These are phyloP conservation scores for Candida sp. DNA, from an alignment of 1,139 yeast genomes.

Conservation along the genomic window DNA sequence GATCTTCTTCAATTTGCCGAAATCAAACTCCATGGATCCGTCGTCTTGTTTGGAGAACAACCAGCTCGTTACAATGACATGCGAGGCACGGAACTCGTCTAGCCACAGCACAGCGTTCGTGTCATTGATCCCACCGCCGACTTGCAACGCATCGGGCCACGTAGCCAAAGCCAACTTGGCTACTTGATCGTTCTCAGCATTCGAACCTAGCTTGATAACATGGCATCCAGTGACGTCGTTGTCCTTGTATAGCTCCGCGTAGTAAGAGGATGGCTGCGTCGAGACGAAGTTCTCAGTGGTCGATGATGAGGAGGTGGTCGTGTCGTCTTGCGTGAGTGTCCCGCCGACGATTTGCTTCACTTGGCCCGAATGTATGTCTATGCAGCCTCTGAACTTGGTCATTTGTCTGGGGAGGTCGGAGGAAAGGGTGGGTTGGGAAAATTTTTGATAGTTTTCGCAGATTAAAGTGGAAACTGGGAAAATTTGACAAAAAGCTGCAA, in stretches of 20 bases:
- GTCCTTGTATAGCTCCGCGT: conserved; percentile 69
- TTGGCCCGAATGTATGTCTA: conserved; percentile 92
- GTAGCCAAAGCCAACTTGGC: conserved; percentile 75
- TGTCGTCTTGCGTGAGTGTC: conserved; percentile 64
- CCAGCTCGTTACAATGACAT: conserved; percentile 94
- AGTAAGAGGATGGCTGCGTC: conserved; percentile 72
- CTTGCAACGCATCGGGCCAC: conserved; percentile 80
- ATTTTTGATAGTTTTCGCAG: neutral
- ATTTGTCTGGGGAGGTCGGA: conserved; percentile 31
- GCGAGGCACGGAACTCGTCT: conserved; percentile 62
- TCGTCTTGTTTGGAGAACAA: conserved; percentile 59
- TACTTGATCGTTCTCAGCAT: conserved; percentile 77
- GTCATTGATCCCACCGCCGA: conserved; percentile 91
- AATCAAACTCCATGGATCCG: conserved; percentile 49
- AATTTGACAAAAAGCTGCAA: neutral
- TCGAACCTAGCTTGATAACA: conserved; percentile 87
- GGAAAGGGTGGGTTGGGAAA: no score
- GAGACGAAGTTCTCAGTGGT: conserved; percentile 84
- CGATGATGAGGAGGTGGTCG: conserved; percentile 22
- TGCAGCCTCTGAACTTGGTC: conserved; percentile 95
- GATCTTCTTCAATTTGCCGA: conserved; percentile 54
- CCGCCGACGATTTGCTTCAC: conserved; percentile 99
- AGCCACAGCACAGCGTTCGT: conserved; percentile 82
- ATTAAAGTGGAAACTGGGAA: neutral
- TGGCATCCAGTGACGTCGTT: conserved; percentile 77